A percentile compares a stretch with the other conserved stretches of the same genome.
phyloP scores from a whole-genome alignment of 768 basidiomycete genomes.

The Hortiboletus campestris region DNA sequence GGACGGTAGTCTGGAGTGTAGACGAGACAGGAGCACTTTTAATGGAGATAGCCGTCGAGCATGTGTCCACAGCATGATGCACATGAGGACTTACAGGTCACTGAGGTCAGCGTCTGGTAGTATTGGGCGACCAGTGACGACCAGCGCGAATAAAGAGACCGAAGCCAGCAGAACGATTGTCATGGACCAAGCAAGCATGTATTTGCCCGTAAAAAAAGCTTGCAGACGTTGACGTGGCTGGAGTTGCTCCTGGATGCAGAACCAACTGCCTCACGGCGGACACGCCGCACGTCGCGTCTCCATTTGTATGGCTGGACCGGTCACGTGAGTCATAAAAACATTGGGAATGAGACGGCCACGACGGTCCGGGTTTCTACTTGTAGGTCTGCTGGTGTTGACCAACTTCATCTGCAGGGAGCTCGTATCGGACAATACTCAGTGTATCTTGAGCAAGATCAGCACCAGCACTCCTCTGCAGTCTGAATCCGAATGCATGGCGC shows the following conservation, averaged over 20 bases:
- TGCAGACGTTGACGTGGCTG: conserved; percentile 5
- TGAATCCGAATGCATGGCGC: conserved; percentile 25
- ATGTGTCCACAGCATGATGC: conserved; percentile 8
- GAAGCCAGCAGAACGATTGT: conserved; percentile 38
- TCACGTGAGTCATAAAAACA: conserved; percentile 25
- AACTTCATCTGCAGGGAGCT: background rate
- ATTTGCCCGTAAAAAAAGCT: conserved; percentile 1
- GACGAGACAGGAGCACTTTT: conserved; percentile 10
- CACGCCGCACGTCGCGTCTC: conserved; percentile 23
- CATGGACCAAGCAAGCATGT: conserved; percentile 25
- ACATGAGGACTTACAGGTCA: conserved; percentile 28
- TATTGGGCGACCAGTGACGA: conserved; percentile 43
- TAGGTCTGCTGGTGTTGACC: background rate
- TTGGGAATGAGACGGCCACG: background rate
- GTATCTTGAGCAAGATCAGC: background rate
- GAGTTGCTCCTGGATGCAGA: conserved; percentile 7
- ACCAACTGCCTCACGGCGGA: conserved; percentile 23
- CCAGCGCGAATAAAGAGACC: conserved; percentile 42
- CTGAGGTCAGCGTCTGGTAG: conserved; percentile 23
- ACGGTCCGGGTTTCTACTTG: conserved; percentile 1
- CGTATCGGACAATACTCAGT: background rate
- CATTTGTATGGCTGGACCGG: conserved; percentile 16
- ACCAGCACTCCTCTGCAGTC: background rate
- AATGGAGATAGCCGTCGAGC: conserved; percentile 13
- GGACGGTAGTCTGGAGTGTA: conserved; percentile 32